Base-by-base conservation (phyloP, 139 green algal species). In the Zygnema cylindricum region DNA sequence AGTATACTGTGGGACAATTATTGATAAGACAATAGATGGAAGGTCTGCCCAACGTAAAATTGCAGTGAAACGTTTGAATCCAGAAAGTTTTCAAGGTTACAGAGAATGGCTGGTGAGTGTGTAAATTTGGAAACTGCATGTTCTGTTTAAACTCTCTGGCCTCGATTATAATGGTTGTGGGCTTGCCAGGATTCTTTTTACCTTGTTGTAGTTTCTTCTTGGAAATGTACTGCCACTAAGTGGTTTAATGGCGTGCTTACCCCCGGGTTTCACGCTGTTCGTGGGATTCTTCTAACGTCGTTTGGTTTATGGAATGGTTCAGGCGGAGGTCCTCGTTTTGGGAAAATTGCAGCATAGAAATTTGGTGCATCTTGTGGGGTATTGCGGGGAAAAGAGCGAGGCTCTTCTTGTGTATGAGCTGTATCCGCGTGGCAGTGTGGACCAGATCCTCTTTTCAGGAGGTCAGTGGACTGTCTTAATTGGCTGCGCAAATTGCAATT, bases 101-200 rank as follows among this genome's bases (percentile, higher is more conserved):
- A n/a, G 57, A 25, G 83, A 88, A 43, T 84, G 57, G 83, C 83
- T 88, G 69, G 83, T 88, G 83, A 42, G 83, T n/a, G n/a, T n/a
- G n/a, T n/a, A n/a, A n/a, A n/a, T n/a, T n/a, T n/a, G n/a, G n/a
- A n/a, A n/a, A n/a, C n/a, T n/a, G n/a, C n/a, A n/a, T n/a, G n/a
- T n/a, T n/a, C n/a, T n/a, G n/a, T n/a, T n/a, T n/a, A n/a, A n/a
- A n/a, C n/a, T n/a, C n/a, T n/a, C n/a, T n/a, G n/a, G n/a, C n/a
- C n/a, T n/a, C n/a, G n/a, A n/a, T n/a, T n/a, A n/a, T n/a, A n/a
- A n/a, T 16, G n/a, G n/a, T n/a, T n/a, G n/a, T n/a, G n/a, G n/a
- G n/a, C n/a, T n/a, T n/a, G n/a, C n/a, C n/a, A n/a, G n/a, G n/a
- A n/a, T n/a, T n/a, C n/a, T n/a, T n/a, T n/a, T n/a, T n/a, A n/a